Percentiles rank a stretch among this genome's conserved stretches.
These are phyloP conservation scores for Orychophragmus violaceus DNA, from an alignment of 345 rosid genomes.

Conservation along the genomic window DNA sequence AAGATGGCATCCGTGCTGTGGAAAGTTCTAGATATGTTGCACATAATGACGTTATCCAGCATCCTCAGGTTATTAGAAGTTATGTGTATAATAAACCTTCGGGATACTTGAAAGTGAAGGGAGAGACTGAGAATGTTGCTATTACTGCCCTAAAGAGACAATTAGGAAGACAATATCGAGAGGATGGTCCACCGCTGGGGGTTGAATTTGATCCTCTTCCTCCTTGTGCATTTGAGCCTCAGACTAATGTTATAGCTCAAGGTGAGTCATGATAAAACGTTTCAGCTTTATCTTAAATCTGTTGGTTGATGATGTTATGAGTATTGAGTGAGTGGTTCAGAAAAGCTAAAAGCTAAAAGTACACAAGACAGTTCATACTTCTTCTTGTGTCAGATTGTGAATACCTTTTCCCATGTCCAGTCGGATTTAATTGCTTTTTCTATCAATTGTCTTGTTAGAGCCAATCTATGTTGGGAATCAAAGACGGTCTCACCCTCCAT, in stretches of 20 bases:
- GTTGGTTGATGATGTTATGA: no score
- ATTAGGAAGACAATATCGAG: slow-evolving; percentile 66
- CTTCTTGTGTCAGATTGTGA: no score
- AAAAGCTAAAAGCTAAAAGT: slow-evolving; percentile 18
- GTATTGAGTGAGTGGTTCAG: background rate
- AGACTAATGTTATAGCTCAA: slow-evolving; percentile 37
- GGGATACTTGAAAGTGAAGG: slow-evolving; percentile 82
- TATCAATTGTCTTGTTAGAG: slow-evolving; percentile 40
- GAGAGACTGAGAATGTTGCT: slow-evolving; percentile 62
- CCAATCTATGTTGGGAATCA: slow-evolving; percentile 50
- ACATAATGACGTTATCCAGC: slow-evolving; percentile 38
- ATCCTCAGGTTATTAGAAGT: slow-evolving; percentile 34
- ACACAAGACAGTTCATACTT: no score
- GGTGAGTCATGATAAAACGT: slow-evolving; percentile 40
- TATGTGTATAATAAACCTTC: slow-evolving; percentile 54
- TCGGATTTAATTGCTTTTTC: slow-evolving; percentile 18
- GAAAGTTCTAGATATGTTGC: slow-evolving; percentile 31
- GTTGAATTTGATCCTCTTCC: slow-evolving; percentile 76
- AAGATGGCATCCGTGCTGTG: slow-evolving; percentile 34
- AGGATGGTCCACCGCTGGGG: slow-evolving; percentile 80
- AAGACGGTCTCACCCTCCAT: slow-evolving; percentile 39
- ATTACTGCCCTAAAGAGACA: slow-evolving; percentile 79
- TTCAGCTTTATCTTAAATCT: background rate
- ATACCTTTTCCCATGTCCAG: no score
- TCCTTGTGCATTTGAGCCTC: slow-evolving; percentile 79